Conservation (phyloP, 805 yeast genomes). For the Pichia rugopelliculosa region DNA sequence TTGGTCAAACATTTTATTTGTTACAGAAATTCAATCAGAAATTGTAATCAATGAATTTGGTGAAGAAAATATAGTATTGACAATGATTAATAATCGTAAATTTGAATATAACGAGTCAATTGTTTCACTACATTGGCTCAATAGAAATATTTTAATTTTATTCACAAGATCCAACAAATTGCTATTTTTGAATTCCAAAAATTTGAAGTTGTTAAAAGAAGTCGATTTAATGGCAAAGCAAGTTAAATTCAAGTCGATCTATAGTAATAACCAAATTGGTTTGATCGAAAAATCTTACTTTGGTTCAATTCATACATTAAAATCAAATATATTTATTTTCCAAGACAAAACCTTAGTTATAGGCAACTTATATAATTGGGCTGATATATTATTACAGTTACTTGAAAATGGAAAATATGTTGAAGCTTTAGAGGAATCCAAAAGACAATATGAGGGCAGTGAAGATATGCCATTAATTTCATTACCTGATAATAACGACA, state of each 20-base stretch:
- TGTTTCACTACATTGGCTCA: constrained; percentile 52
- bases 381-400: constrained; percentile 45
- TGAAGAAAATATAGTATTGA: constrained; percentile 21
- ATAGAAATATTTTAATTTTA: constrained; percentile 31
- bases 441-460: constrained; percentile 45
- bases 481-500: constrained; percentile 40
- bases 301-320: constrained; percentile 32
- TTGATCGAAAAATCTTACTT: constrained; percentile 15
- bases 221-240: constrained; percentile 36
- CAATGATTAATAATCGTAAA: constrained; percentile 34
- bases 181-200: constrained; percentile 34
- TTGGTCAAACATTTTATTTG: constrained; percentile 56
- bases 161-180: constrained; percentile 41
- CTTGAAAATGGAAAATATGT: constrained; percentile 44
- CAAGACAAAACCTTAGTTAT: constrained; percentile 47
- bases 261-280: constrained; percentile 10
- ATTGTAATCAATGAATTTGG: constrained; percentile 20
- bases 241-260: constrained; percentile 19
- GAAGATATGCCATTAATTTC: constrained; percentile 45
- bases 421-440: constrained; percentile 50
- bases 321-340: constrained; percentile 42
- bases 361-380: constrained; percentile 65
- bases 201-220: constrained; percentile 29
- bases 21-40: constrained; percentile 32
- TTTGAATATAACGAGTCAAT: constrained; percentile 43